These are phyloP conservation scores for Ascodesmis nigricans DNA, from an alignment of 495 filamentous ascomycete species.

Conservation along the genomic window DNA sequence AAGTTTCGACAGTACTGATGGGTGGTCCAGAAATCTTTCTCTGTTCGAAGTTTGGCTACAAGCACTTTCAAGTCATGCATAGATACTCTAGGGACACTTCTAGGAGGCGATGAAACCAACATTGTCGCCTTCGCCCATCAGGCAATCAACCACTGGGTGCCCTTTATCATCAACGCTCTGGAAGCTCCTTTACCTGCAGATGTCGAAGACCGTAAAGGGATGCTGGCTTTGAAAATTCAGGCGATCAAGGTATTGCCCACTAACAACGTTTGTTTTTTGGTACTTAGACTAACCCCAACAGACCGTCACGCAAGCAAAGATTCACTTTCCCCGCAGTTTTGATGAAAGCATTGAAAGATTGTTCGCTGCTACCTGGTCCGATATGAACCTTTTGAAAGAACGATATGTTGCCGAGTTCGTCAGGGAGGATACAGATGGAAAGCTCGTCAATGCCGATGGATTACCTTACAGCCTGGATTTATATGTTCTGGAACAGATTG, in stretches of 20 bases:
- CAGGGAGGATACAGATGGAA: slow-evolving; percentile 58
- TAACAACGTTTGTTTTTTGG: slow-evolving; percentile 7
- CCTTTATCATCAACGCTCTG: slow-evolving; percentile 43
- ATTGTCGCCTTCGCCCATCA: slow-evolving; percentile 79
- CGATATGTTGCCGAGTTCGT: slow-evolving; percentile 67
- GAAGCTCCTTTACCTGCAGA: slow-evolving; percentile 32
- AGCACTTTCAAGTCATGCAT: slow-evolving; percentile 77
- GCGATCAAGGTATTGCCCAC: slow-evolving; percentile 43
- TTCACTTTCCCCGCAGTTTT: slow-evolving; percentile 60
- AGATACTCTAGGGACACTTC: slow-evolving; percentile 84
- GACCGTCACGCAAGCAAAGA: slow-evolving; percentile 75
- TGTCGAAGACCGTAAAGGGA: slow-evolving; percentile 23
- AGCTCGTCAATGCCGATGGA: slow-evolving; percentile 71
- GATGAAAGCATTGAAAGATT: slow-evolving; percentile 53
- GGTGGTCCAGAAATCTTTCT: slow-evolving; percentile 33
- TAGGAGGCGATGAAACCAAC: slow-evolving; percentile 65
- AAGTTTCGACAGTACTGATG: slow-evolving; percentile 1
- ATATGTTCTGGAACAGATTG: slow-evolving; percentile 74
- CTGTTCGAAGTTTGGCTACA: slow-evolving; percentile 59
- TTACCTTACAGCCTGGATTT: slow-evolving; percentile 94
- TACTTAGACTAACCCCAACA: slow-evolving; percentile 20
- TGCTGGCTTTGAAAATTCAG: slow-evolving; percentile 69
- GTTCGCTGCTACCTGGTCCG: slow-evolving; percentile 72
- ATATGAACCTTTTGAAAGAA: slow-evolving; percentile 46
- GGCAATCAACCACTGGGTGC: slow-evolving; percentile 57